phyloP scores from a whole-genome alignment of 805 yeast genomes.

The Candida hispaniensis region DNA sequence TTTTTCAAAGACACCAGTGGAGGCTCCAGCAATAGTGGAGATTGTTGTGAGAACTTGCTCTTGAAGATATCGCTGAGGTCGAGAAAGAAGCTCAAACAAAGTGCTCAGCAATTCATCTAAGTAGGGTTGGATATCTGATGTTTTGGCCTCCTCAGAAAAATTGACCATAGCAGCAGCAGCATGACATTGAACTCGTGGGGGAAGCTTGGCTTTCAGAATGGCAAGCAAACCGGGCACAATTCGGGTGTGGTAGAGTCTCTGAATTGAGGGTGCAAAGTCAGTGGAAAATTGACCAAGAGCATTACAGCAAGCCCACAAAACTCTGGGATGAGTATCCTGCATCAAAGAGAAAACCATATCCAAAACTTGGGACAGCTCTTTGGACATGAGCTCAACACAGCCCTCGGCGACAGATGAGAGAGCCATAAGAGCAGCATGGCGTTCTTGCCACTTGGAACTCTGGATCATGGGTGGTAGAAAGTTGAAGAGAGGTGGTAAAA shows the following conservation, averaged over 20 bases:
- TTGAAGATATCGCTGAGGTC: constrained; percentile 87
- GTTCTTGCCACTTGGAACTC: constrained; percentile 79
- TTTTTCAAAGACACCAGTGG: constrained; percentile 75
- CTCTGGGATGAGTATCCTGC: constrained; percentile 82
- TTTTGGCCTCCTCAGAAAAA: constrained; percentile 83
- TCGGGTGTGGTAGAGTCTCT: constrained; percentile 64
- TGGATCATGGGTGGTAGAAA: constrained; percentile 73
- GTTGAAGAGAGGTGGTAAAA: constrained; percentile 80
- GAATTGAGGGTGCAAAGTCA: constrained; percentile 85
- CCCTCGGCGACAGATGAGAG: constrained; percentile 96
- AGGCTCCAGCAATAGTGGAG: constrained; percentile 95
- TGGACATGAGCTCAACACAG: constrained; percentile 75
- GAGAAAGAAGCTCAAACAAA: constrained; percentile 62
- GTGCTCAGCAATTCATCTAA: constrained; percentile 70
- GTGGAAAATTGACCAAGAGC: constrained; percentile 95
- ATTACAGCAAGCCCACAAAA: constrained; percentile 94
- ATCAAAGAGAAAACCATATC: constrained; percentile 81
- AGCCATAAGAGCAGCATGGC: constrained; percentile 96
- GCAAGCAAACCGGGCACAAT: constrained; percentile 83
- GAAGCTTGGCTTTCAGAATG: constrained; percentile 54
- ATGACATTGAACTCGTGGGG: constrained; percentile 89
- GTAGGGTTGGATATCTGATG: constrained; percentile 84
- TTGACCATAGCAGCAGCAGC: constrained; percentile 98
- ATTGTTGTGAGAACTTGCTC: constrained; percentile 95
- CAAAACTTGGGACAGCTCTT: constrained; percentile 69